phyloP scores from a whole-genome alignment of 1,139 yeast genomes.

The Nakaseomyces glabratus region DNA sequence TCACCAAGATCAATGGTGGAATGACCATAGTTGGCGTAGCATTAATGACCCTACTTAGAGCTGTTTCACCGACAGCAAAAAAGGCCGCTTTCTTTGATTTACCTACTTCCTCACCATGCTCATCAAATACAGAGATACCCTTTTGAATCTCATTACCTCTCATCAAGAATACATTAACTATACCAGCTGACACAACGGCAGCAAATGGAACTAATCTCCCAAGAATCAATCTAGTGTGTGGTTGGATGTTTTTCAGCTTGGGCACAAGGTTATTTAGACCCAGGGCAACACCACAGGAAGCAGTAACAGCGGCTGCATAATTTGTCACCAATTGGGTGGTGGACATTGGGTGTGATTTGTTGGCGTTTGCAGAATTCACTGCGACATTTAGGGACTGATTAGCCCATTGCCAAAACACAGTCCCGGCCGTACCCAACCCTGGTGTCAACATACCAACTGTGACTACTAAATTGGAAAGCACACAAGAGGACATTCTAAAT shows the following conservation, averaged over 20 bases:
- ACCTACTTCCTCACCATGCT: conserved; percentile 64
- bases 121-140: conserved; percentile 68
- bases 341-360: conserved; percentile 84
- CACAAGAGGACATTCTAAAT: conserved; percentile 94
- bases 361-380: conserved; percentile 90
- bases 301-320: conserved; percentile 82
- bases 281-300: conserved; percentile 90
- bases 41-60: conserved; percentile 85
- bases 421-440: conserved; percentile 78
- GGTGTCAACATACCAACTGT: conserved; percentile 98
- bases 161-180: conserved; percentile 90
- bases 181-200: conserved; percentile 94
- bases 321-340: conserved; percentile 67
- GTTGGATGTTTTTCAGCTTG: conserved; percentile 54
- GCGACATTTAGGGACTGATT: conserved; percentile 96
- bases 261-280: conserved; percentile 89
- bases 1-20: conserved; percentile 78
- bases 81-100: conserved; percentile 77
- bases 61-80: conserved; percentile 94
- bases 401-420: conserved; percentile 94
- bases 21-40: conserved; percentile 97
- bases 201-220: conserved; percentile 94
- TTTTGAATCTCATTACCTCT: conserved; percentile 86
- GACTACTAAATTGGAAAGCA: conserved; percentile 82
- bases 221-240: conserved; percentile 59